A percentile compares a stretch with the other conserved stretches of the same genome.
phyloP scores from a whole-genome alignment of 805 yeast species.

The Nakazawaea populi region DNA sequence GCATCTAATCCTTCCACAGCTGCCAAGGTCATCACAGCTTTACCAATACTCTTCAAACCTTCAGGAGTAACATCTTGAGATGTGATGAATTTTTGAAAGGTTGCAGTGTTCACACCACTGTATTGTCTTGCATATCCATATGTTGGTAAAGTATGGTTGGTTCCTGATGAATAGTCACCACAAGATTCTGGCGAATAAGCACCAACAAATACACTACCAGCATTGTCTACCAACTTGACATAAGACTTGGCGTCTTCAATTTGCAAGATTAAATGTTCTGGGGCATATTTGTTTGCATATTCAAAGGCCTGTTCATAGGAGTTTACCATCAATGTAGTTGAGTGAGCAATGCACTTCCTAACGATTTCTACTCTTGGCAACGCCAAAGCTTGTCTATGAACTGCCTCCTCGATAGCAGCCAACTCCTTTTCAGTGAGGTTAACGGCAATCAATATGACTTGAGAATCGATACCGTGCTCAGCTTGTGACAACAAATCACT shows the following conservation, averaged over 20 bases:
- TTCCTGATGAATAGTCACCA: conserved; percentile 97
- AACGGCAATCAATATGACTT: conserved; percentile 87
- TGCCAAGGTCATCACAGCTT: conserved; percentile 93
- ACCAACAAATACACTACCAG: conserved; percentile 97
- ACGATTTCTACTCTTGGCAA: conserved; percentile 93
- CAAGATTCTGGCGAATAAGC: conserved; percentile 95
- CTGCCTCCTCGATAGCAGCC: conserved; percentile 70
- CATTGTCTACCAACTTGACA: conserved; percentile 76
- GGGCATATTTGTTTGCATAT: conserved; percentile 91
- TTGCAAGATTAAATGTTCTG: conserved; percentile 95
- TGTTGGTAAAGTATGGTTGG: conserved; percentile 97
- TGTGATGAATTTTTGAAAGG: conserved; percentile 93
- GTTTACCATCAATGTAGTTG: conserved; percentile 68
- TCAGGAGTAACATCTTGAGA: conserved; percentile 83
- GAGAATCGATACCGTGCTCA: conserved; percentile 98
- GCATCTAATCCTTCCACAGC: conserved; percentile 96
- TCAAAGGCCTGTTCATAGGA: conserved; percentile 74
- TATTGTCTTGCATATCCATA: conserved; percentile 98
- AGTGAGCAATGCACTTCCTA: conserved; percentile 86
- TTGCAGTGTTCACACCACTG: conserved; percentile 93
- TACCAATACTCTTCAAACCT: conserved; percentile 88
- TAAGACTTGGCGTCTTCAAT: conserved; percentile 69
- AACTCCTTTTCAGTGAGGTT: conserved; percentile 56
- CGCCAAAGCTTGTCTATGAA: conserved; percentile 72
- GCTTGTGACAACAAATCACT: conserved; percentile 95